A percentile compares a stretch with the other conserved stretches of the same genome.
phyloP scores from a whole-genome alignment of 1,284 basidiomycete genomes.

The Vanrija sp. region DNA sequence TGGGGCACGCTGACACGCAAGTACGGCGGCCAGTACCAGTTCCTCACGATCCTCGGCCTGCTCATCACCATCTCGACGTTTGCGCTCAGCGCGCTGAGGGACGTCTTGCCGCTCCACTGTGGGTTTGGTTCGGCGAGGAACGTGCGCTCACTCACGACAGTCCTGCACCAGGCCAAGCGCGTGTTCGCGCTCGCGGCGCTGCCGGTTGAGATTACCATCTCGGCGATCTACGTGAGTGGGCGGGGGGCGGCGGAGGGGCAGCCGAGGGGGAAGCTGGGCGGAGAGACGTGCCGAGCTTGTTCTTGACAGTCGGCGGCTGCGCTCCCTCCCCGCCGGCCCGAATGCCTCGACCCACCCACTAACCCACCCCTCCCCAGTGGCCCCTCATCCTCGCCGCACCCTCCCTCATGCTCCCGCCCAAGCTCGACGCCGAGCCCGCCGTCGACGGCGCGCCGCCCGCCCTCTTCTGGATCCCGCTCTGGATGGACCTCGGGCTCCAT shows the following conservation, averaged over 20 bases:
- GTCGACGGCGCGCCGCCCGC: constrained; percentile 41
- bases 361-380: constrained; percentile 27
- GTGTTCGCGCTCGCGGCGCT: constrained; percentile 59
- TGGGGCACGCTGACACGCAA: constrained; percentile 9
- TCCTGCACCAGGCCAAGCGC: constrained; percentile 55
- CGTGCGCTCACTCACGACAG: constrained; percentile 32
- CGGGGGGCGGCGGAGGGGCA: neutral
- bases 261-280: too few relatives aligned
- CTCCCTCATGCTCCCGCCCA: constrained; percentile 37
- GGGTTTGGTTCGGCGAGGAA: constrained; percentile 19
- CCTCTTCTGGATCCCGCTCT: constrained; percentile 57
- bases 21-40: constrained; percentile 62
- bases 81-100: constrained; percentile 53
- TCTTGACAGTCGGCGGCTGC: neutral
- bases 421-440: constrained; percentile 21
- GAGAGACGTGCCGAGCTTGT: neutral
- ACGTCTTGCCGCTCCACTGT: constrained; percentile 57
- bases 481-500: constrained; percentile 61
- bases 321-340: too few relatives aligned
- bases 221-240: constrained; percentile 59
- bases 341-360: neutral
- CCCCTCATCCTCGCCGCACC: constrained; percentile 33
- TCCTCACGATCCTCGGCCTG: constrained; percentile 65
- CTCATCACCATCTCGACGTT: constrained; percentile 56
- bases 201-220: constrained; percentile 63